Percentiles rank a stretch among this genome's conserved stretches.
These are phyloP conservation scores for Globisporangium perplexum DNA, from an alignment of 352 stramenopile genomes.

Conservation along the genomic window DNA sequence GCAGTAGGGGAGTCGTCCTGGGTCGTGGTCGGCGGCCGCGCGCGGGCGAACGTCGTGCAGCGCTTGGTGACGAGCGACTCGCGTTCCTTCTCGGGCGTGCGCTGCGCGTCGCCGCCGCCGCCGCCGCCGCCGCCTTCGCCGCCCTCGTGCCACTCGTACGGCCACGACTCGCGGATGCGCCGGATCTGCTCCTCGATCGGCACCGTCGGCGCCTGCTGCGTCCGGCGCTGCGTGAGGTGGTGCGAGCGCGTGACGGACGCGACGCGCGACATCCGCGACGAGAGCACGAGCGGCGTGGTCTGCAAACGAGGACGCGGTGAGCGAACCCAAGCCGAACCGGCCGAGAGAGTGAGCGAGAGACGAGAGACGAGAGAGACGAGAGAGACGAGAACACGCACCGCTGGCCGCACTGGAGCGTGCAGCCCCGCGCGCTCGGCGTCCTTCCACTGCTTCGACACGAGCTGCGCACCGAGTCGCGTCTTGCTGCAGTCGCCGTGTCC, in stretches of 20 bases:
- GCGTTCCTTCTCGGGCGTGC: slow-evolving; percentile 7
- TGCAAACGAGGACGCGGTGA: background rate
- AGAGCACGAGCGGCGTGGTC: slow-evolving; percentile 7
- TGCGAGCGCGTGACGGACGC: slow-evolving; percentile 46
- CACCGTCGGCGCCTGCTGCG: slow-evolving; percentile 5
- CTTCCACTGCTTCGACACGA: slow-evolving; percentile 50
- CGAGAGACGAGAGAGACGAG: no score
- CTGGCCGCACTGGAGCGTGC: slow-evolving; percentile 17
- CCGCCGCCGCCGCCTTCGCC: background rate
- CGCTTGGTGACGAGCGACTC: slow-evolving; percentile 13
- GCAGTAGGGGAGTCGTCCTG: background rate
- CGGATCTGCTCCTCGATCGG: slow-evolving; percentile 41
- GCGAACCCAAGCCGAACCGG: background rate
- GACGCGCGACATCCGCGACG: slow-evolving; percentile 16
- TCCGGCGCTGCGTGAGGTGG: slow-evolving; percentile 36
- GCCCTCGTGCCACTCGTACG: slow-evolving; percentile 45
- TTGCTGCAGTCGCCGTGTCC: no score
- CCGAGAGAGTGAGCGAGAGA: no score
- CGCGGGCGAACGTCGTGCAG: slow-evolving; percentile 24
- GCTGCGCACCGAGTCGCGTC: slow-evolving; percentile 33
- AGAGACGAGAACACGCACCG: slow-evolving; percentile 13
- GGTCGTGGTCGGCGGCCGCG: slow-evolving; percentile 7
- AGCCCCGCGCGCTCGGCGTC: slow-evolving; percentile 37
- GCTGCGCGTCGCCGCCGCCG: slow-evolving; percentile 7
- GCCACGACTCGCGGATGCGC: slow-evolving; percentile 63